A percentile compares a stretch with the other conserved stretches of the same genome.
These are phyloP conservation scores for Talinum fruticosum DNA, from an alignment of 148 eudicot species.

Conservation along the genomic window DNA sequence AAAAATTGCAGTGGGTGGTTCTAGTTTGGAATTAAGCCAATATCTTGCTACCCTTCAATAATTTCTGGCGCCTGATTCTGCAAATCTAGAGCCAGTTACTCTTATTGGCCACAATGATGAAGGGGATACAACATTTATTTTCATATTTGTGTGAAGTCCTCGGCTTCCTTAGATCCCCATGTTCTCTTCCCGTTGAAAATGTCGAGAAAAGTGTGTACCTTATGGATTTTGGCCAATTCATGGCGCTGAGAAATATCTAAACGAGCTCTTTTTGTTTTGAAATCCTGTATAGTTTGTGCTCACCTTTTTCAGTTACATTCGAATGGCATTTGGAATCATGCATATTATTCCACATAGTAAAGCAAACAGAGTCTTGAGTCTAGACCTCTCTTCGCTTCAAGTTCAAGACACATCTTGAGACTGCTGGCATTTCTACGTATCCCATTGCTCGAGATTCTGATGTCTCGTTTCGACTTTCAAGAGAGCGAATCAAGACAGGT, in stretches of 20 bases:
- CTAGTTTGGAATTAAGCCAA: background rate
- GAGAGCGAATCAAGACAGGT: too few relatives aligned
- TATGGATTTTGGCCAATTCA: background rate
- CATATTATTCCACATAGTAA: too few relatives aligned
- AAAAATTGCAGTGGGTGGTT: background rate
- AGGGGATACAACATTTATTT: background rate
- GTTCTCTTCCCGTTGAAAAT: background rate
- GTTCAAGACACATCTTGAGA: too few relatives aligned
- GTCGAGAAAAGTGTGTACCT: background rate
- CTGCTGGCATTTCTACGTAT: too few relatives aligned
- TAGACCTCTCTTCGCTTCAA: too few relatives aligned
- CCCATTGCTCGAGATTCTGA: too few relatives aligned
- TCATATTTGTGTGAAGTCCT: background rate
- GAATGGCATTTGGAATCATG: too few relatives aligned
- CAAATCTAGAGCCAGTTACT: background rate
- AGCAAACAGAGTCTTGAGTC: too few relatives aligned
- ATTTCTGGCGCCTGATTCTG: background rate
- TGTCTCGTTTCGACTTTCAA: too few relatives aligned
- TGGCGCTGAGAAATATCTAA: background rate
- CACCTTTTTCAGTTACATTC: slow-evolving; percentile 4
- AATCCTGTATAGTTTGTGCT: slow-evolving; percentile 19
- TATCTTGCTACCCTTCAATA: background rate
- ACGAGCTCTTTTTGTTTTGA: background rate
- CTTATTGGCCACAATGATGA: background rate
- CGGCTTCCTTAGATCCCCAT: background rate